These are phyloP conservation scores for Neurospora sp. DNA, from an alignment of 495 filamentous ascomycete genomes.

Conservation along the genomic window DNA sequence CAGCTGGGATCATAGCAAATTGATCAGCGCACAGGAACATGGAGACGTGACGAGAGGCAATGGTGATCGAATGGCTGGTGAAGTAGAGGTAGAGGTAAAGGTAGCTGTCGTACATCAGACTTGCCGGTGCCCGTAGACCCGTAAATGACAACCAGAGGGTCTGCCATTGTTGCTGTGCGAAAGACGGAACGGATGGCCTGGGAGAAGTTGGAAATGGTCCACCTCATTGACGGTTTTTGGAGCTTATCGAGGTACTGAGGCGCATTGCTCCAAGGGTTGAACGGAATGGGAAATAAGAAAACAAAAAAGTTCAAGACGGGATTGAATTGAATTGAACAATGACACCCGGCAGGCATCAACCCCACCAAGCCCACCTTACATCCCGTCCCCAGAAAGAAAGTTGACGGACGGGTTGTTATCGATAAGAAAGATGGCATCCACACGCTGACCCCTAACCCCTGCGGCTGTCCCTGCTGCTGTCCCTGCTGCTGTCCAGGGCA, in stretches of 20 bases:
- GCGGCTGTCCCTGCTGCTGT: neutral
- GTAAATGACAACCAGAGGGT: conserved; percentile 71
- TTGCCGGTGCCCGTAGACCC: conserved; percentile 96
- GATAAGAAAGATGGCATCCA: neutral
- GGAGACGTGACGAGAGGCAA: neutral
- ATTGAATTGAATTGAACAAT: neutral
- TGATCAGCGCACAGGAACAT: neutral
- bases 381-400: neutral
- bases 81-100: neutral
- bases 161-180: conserved; percentile 8
- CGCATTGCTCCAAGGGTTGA: neutral
- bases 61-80: neutral
- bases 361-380: neutral
- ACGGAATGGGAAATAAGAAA: neutral
- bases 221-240: neutral
- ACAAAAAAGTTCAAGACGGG: neutral
- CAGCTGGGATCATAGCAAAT: conserved; percentile 45
- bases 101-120: conserved; percentile 64
- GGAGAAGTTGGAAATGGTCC: neutral
- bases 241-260: neutral
- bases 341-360: neutral
- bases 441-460: neutral
- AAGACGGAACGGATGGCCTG: neutral
- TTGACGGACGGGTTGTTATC: neutral
- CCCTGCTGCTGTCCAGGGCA: neutral